These are phyloP conservation scores for Saccharomyces jurei DNA, from an alignment of 805 yeast species.

Conservation along the genomic window DNA sequence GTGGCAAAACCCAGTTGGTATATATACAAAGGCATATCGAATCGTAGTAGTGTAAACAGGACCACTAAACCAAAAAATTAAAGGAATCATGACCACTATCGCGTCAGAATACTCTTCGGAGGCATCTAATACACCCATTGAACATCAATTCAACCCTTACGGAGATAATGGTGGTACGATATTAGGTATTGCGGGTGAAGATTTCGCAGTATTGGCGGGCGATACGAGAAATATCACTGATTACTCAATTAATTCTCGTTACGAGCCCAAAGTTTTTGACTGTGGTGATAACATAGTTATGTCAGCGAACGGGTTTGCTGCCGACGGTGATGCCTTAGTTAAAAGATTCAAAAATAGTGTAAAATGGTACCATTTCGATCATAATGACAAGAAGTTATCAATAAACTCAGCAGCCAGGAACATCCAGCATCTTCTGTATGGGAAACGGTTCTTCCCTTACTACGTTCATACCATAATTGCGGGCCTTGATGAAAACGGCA, in stretches of 20 bases:
- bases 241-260: conserved; percentile 85
- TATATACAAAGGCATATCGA: background rate
- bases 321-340: conserved; percentile 83
- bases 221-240: conserved; percentile 97
- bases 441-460: conserved; percentile 93
- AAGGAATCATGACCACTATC: conserved; percentile 33
- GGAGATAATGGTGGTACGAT: conserved; percentile 96
- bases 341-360: conserved; percentile 55
- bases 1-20: conserved; percentile 11
- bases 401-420: conserved; percentile 78
- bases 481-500: conserved; percentile 79
- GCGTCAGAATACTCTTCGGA: conserved; percentile 63
- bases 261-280: conserved; percentile 81
- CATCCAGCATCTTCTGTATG: conserved; percentile 81
- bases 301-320: conserved; percentile 94
- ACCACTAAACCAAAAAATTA: background rate
- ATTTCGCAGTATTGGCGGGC: conserved; percentile 93
- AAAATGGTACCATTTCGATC: conserved; percentile 90
- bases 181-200: conserved; percentile 94
- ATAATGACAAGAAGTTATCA: conserved; percentile 59
- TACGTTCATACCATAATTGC: conserved; percentile 93
- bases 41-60: background rate
- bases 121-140: conserved; percentile 56
- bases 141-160: conserved; percentile 88
- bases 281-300: conserved; percentile 82